Evolutionary conservation across 164 flowering plant species (phyloP), one percentile per base, ranked within the genome.

Genomic region (Warburgia ugandensis): DNA sequence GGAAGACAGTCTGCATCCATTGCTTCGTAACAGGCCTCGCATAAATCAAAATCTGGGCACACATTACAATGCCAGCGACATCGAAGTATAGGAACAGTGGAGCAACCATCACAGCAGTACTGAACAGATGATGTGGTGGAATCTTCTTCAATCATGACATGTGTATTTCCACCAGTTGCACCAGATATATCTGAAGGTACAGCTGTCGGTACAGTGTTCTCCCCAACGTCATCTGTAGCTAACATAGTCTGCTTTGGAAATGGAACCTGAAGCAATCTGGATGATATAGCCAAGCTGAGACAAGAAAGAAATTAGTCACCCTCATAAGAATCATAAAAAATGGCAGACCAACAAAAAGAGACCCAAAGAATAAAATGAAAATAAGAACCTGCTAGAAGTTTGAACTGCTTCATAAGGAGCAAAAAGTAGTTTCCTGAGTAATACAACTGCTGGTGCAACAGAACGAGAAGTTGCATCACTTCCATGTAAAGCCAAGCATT

Each of bases 31-130:
- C 99, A 94, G 36, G 94, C 83, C 66, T 94, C 99, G 56, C 99
- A 94, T 68, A 94, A 70, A 75, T 94, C 99, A 79, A 94, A 94
- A 73, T 94, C 99, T 56, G 99, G 97, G 68, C 99, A 94, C 48
- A 89, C 65, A 16, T 86, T 79, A 61, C 99, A 92, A 68, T 92
- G 99, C 99, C 99, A 92, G 67, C 99, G 71, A 45, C 89, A 70
- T 52, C 96, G 68, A 37, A 81, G 87, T 62, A 94, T 94, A 13
- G 99, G 99, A 62, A 94, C 99, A 17, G 96, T 94, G 35, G 95
- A 76, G 78, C 99, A 94, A 36, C 99, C 99, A 77, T 94, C 99
- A 73, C 99, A 94, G 57, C 97, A 84, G 57, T 84, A 94, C 45
- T 94, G 99, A 31, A 94, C 97, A 41, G 99, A 89, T 56, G 99